phyloP scores from a whole-genome alignment of 2,329 filamentous ascomycete genomes.

The Beauveria sp. region DNA sequence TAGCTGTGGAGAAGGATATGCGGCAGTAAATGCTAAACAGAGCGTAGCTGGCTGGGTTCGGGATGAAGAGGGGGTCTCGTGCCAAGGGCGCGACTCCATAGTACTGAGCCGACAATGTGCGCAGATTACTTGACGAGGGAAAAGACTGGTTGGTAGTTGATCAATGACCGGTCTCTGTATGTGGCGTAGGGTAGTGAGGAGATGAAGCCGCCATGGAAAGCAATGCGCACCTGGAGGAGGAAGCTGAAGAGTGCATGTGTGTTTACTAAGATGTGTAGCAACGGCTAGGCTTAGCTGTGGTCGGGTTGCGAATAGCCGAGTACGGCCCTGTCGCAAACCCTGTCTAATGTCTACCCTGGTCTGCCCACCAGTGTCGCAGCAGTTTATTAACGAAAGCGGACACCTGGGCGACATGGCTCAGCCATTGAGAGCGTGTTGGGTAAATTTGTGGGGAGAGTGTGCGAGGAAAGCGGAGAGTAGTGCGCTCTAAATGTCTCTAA shows the following conservation, averaged over 20 bases:
- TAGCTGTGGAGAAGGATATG: background rate
- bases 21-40: background rate
- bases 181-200: background rate
- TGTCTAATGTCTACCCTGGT: background rate
- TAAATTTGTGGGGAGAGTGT: conserved; percentile 2
- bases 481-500: background rate
- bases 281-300: background rate
- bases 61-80: conserved; percentile 6
- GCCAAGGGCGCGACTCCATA: background rate
- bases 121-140: background rate
- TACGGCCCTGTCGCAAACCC: background rate
- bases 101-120: conserved; percentile 1
- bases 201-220: background rate
- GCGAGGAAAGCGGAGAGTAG: background rate
- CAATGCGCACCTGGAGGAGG: too few species aligned
- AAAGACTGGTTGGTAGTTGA: background rate
- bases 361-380: background rate
- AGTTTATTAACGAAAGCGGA: background rate
- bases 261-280: too few species aligned
- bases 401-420: background rate
- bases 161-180: too few species aligned
- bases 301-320: conserved; percentile 1
- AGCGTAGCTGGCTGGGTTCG: background rate
- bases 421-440: conserved; percentile 3
- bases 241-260: background rate